These are phyloP conservation scores for Fusarium sp. DNA, from an alignment of 2,329 filamentous ascomycete species.

Conservation along the genomic window DNA sequence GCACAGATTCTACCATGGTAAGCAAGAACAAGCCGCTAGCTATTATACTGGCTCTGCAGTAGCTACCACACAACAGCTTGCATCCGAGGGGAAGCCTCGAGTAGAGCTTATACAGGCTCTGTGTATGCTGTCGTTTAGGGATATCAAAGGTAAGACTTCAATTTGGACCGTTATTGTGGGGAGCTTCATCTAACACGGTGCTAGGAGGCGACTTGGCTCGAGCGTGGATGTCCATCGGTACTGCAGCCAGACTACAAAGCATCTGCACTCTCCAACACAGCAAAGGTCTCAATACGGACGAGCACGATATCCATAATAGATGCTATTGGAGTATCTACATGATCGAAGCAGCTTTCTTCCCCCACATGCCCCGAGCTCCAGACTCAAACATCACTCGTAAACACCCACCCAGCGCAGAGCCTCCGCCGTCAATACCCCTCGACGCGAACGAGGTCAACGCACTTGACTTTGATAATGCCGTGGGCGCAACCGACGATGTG, in stretches of 20 bases:
- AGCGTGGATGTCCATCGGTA: conserved; percentile 21
- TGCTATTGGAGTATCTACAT: conserved; percentile 14
- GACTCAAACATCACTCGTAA: not conserved
- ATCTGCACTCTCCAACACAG: not conserved
- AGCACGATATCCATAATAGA: not conserved
- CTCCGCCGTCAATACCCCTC: conserved; percentile 2
- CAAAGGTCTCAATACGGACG: rapidly evolving
- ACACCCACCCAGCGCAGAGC: conserved; percentile 1
- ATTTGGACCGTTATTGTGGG: rapidly evolving
- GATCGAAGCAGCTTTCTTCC: conserved; percentile 11
- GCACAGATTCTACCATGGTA: not conserved
- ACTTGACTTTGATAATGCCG: conserved; percentile 10
- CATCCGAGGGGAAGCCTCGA: conserved; percentile 2
- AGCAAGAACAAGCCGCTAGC: not conserved
- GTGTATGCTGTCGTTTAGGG: conserved; percentile 1
- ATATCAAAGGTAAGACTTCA: not conserved
- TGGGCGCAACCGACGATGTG: not conserved
- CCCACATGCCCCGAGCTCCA: not conserved
- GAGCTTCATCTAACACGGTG: not conserved
- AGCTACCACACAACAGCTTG: not conserved
- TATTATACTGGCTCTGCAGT: conserved; percentile 11
- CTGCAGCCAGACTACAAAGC: conserved; percentile 2
- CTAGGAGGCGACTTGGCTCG: not conserved
- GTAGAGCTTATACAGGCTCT: conserved; percentile 2
- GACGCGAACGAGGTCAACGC: not conserved